Evolutionary conservation across 1,139 yeast genomes (phyloP), one percentile per base, ranked within the genome.

Genomic region (Taiozyma sp.): DNA sequence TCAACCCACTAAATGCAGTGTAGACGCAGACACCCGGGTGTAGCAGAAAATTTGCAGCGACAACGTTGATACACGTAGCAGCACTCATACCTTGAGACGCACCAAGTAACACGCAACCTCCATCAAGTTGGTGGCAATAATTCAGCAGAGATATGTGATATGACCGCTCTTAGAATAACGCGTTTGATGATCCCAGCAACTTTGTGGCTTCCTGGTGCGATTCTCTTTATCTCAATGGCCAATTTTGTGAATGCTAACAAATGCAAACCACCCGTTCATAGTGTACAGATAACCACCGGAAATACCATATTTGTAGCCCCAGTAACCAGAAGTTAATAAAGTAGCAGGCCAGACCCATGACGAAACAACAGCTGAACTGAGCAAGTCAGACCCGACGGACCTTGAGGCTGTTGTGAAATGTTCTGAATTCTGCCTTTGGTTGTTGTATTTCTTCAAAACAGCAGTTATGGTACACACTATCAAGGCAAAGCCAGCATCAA

Each of bases 141-240:
- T 68, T 54, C 67, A 71, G 53, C 66, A 69, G 47, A 68, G 45
- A 46, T 60, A 64, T 6, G 68, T 64, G 52, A 64, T 60, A 56
- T 70, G 73, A 4, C 67, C 64, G 6, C 68, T 68, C 37, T 65
- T 68, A 43, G 85, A 84, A 58, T 77, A 80, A 50, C 86, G 66
- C 3, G 76, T 73, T 56, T 72, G 53, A 79, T 71, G 49, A 79
- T 76, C 62, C 79, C 85, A 57, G 78, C 73, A 57, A 77, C 74
- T 1, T 83, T 79, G 61, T 80, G 83, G 22, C 83, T 81, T 45
- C 73, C 74, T 1, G 85, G 84, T 21, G 83, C 82, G 53, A 75
- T 70, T 62, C 75, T 75, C 64, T 79, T 80, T 41, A 80, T 79
- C 62, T 78, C 78, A 49, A 79, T 73, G 41, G 83, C 85, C 68